These are phyloP conservation scores for Rosa lucieae DNA, from an alignment of 306 rosid genomes.

Conservation along the genomic window DNA sequence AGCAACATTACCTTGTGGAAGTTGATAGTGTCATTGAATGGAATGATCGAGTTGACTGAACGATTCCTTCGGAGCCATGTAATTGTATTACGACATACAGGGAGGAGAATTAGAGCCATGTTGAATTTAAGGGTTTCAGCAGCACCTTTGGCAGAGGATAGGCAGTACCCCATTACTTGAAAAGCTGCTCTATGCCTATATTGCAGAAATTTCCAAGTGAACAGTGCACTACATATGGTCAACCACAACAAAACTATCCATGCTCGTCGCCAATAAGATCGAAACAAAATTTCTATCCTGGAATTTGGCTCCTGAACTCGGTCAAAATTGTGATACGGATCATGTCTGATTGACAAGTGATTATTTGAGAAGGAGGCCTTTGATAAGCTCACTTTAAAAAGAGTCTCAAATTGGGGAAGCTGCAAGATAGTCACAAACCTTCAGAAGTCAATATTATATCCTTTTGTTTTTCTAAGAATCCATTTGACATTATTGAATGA, in stretches of 20 bases:
- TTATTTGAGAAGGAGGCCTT: slow-evolving; percentile 35
- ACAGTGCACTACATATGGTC: slow-evolving; percentile 43
- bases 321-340: slow-evolving; percentile 18
- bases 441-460: slow-evolving; percentile 5
- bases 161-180: slow-evolving; percentile 86
- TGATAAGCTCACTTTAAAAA: slow-evolving; percentile 43
- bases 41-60: slow-evolving; percentile 54
- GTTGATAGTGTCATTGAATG: slow-evolving; percentile 76
- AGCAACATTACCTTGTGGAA: slow-evolving; percentile 61
- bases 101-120: slow-evolving; percentile 82
- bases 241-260: slow-evolving; percentile 75
- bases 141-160: slow-evolving; percentile 83
- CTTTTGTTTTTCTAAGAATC: background rate
- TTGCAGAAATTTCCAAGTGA: slow-evolving; percentile 77
- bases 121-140: slow-evolving; percentile 85
- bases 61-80: slow-evolving; percentile 63
- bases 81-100: slow-evolving; percentile 75
- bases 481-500: background rate
- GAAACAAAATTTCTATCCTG: slow-evolving; percentile 54
- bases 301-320: slow-evolving; percentile 43
- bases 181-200: slow-evolving; percentile 58
- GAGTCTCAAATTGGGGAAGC: slow-evolving; percentile 51
- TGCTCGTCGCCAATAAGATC: slow-evolving; percentile 67
- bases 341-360: slow-evolving; percentile 14
- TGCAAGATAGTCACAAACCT: slow-evolving; percentile 16